These are phyloP conservation scores for Sporothrix brunneoviolacea DNA, from an alignment of 2,329 filamentous ascomycete genomes.

Conservation along the genomic window DNA sequence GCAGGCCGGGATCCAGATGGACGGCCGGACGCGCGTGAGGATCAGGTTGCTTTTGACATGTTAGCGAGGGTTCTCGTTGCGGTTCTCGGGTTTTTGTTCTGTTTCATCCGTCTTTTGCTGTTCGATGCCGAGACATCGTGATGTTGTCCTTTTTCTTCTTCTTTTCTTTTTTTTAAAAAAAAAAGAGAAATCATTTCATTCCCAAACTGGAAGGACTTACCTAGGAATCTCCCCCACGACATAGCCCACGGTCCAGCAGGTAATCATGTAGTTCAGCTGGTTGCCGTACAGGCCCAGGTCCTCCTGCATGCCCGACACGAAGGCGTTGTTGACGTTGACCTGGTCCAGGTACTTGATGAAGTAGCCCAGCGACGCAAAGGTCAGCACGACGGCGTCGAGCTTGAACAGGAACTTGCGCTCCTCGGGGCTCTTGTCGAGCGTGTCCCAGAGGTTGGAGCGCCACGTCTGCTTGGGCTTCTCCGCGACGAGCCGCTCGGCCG, in stretches of 20 bases:
- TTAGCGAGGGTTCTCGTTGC: too few species aligned
- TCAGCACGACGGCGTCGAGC: conserved; percentile 28
- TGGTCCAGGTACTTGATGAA: conserved; percentile 40
- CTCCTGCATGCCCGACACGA: conserved; percentile 41
- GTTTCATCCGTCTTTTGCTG: too few species aligned
- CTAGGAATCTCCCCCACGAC: conserved; percentile 33
- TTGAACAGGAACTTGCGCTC: conserved; percentile 29
- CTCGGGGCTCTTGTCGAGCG: conserved; percentile 31
- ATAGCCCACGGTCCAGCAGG: conserved; percentile 32
- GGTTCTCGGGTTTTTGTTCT: too few species aligned
- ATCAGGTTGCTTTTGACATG: conserved; percentile 25
- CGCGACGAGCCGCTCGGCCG: conserved; percentile 9
- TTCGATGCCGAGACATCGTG: too few species aligned
- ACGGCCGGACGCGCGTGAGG: conserved; percentile 35
- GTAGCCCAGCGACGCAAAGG: conserved; percentile 34
- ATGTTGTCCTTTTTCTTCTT: too few species aligned
- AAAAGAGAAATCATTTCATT: too few species aligned
- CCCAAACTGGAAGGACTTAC: conserved; percentile 12
- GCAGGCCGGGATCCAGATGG: conserved; percentile 36
- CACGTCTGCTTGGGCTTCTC: conserved; percentile 27
- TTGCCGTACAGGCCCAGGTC: conserved; percentile 35
- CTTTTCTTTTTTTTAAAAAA: too few species aligned
- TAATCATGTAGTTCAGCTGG: conserved; percentile 30
- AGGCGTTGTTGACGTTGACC: conserved; percentile 36
- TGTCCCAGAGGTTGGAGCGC: conserved; percentile 45